Conservation (phyloP, 2,329 filamentous ascomycete species). For the Clonostachys rosea region DNA sequence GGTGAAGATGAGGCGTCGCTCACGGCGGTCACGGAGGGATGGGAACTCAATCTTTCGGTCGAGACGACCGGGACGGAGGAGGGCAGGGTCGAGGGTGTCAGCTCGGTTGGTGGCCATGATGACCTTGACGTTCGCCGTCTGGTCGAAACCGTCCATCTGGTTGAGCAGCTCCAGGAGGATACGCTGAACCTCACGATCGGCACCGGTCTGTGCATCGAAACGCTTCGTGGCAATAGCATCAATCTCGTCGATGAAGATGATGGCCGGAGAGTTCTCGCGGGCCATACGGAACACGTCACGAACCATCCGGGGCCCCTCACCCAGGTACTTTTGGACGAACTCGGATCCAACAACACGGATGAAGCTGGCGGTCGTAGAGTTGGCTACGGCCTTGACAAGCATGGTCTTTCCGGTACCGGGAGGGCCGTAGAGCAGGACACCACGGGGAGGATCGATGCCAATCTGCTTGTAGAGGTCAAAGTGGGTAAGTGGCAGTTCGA, state of each 20-base stretch:
- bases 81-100: conserved; percentile 91
- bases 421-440: conserved; percentile 92
- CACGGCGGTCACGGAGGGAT: conserved; percentile 86
- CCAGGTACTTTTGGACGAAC: conserved; percentile 98
- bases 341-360: conserved; percentile 97
- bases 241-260: conserved; percentile 99
- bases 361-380: conserved; percentile 96
- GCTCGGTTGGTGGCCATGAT: conserved; percentile 99
- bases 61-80: conserved; percentile 89
- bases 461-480: conserved; percentile 99
- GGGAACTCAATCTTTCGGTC: conserved; percentile 99
- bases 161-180: conserved; percentile 96
- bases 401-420: conserved; percentile 96
- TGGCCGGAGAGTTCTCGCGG: conserved; percentile 93
- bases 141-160: conserved; percentile 99
- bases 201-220: conserved; percentile 97
- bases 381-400: conserved; percentile 96
- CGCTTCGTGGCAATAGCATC: conserved; percentile 98
- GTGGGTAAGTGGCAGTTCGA: conserved; percentile 93
- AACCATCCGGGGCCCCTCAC: conserved; percentile 97
- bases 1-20: conserved; percentile 92
- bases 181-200: conserved; percentile 96
- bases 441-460: conserved; percentile 94
- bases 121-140: conserved; percentile 98
- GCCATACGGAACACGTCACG: conserved; percentile 99